Evolutionary conservation across 2,329 filamentous ascomycete species (phyloP), one percentile per base, ranked within the genome.

Genomic region (Trichophyton schoenleinii): DNA sequence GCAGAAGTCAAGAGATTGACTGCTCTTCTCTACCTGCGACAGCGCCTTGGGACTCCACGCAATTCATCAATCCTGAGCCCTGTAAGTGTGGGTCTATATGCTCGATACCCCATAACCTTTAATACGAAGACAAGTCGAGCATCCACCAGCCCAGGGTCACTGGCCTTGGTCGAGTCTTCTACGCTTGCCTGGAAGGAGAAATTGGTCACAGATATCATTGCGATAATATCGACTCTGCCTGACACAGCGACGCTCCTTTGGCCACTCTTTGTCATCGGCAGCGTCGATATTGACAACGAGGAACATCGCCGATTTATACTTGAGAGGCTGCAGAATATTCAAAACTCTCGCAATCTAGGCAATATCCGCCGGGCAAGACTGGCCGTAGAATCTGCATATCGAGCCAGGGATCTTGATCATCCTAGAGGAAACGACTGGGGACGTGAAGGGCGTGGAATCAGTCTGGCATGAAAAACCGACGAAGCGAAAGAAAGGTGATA

Each of bases 1-100:
- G 70, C 68, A 3, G 66, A 71, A 31, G 67, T 65, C 6, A 72
- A 72, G 61, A 64, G 69, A 6, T 63, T 70, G 1, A 65, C 69
- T 2, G 67, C 70, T 3, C 60, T 72, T 5, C 63, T 72, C 7
- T 72, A 72, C 62, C 65, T 71, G 2, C 63, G 58, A 6, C 65
- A 68, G 28, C 62, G 65, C 2, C 48, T 60, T n/a, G 63, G 67
- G 42, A 62, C 64, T 18, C 63, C 65, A 48, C 55, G 62, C 59
- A 60, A 62, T 34, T 53, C 61, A 42, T 36, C 46, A 31, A 34
- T 31, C 20, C 28, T 57, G 28, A 18, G 57, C 38, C 58, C 59
- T 8, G 46, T 53, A 18, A 25, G 41, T 22, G 52, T 41, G 36
- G 46, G 25, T 57, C 22, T 48, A 36, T 41, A 11, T 7, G 20